Evolutionary conservation across 441 rosid species (phyloP), one percentile per base, ranked within the genome.

Genomic region (Cnidoscolus chayamansa): DNA sequence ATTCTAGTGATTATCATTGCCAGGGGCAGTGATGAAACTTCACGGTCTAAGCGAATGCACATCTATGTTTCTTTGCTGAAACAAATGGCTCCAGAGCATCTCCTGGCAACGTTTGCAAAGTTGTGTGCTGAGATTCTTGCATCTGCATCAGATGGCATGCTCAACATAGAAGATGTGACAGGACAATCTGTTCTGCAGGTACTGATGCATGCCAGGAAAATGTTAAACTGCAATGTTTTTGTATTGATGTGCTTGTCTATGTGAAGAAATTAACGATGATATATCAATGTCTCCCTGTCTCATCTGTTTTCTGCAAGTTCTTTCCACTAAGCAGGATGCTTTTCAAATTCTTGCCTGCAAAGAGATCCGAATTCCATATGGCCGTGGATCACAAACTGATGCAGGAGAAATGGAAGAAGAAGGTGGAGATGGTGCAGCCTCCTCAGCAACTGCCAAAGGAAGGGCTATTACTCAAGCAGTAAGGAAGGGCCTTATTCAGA

Each of bases 11-110:
- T 49, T 63, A 11, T 62, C 60, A 53, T 76, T 71, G 83, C 40
- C 86, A 94, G 97, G 86, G 99, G 98, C 61, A 86, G 78, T 63
- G 93, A 92, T 64, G 96, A 90, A 81, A 81, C 55, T 54, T 80
- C 91, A 47, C 88, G 88, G 80, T 85, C 97, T 50, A 94, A 90
- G 77, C 84, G 99, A 73, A 92, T 92, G 99, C 92, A 79, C 66
- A 86, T 92, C 56, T 92, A 92, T 72, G 72, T 81, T 68, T 88
- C 94, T 55, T 78, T 94, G 83, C 86, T 94, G 76, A 92, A 88
- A 79, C 97, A 94, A 88, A 94, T 94, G 99, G 96, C 94, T 59
- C 96, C 98, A 13, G 98, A 92, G 80, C 99, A 92, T 78, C 90
- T 92, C 54, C 78, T 94, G 77, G 99, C 98, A 49, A 90, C 98